phyloP scores from a whole-genome alignment of 192 early-diverging fungal species.

The Coemansia sp. region DNA sequence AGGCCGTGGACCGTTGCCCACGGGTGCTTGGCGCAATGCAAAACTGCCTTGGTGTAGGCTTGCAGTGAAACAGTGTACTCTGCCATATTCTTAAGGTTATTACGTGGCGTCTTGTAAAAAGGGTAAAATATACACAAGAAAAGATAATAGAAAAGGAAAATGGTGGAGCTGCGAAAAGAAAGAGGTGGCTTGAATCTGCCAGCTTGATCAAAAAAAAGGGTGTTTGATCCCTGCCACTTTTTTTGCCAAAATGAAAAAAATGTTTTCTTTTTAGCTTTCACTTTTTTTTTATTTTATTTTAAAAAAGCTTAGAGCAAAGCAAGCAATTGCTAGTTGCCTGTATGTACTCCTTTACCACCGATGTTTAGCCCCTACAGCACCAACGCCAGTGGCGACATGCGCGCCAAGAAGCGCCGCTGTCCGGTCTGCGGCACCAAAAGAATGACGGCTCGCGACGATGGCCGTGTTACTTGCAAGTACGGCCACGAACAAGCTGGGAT shows the following conservation, averaged over 20 bases:
- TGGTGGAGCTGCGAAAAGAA: too few relatives aligned
- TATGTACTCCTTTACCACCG: neutral
- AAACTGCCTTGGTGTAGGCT: slow-evolving; percentile 73
- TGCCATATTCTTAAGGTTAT: slow-evolving; percentile 15
- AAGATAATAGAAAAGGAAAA: neutral
- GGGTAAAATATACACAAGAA: neutral
- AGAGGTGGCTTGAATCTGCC: neutral
- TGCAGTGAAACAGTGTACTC: slow-evolving; percentile 54
- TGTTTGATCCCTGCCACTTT: neutral
- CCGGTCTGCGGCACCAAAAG: slow-evolving; percentile 39
- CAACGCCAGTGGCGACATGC: neutral
- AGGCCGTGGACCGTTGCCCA: slow-evolving; percentile 74
- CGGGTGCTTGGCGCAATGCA: slow-evolving; percentile 85
- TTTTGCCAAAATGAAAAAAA: too few relatives aligned
- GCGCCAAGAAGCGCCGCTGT: slow-evolving; percentile 34
- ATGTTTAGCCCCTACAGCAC: slow-evolving; percentile 6
- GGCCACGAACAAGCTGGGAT: slow-evolving; percentile 48
- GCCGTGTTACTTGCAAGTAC: slow-evolving; percentile 41
- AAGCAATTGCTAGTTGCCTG: neutral
- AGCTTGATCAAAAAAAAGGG: neutral
- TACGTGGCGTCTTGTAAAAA: neutral
- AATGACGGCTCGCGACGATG: slow-evolving; percentile 36
- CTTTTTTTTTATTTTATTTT: neutral
- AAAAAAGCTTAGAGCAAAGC: neutral
- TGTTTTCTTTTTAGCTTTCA: neutral